These are phyloP conservation scores for Tylopilus sp. DNA, from an alignment of 1,284 basidiomycete genomes.

Conservation along the genomic window DNA sequence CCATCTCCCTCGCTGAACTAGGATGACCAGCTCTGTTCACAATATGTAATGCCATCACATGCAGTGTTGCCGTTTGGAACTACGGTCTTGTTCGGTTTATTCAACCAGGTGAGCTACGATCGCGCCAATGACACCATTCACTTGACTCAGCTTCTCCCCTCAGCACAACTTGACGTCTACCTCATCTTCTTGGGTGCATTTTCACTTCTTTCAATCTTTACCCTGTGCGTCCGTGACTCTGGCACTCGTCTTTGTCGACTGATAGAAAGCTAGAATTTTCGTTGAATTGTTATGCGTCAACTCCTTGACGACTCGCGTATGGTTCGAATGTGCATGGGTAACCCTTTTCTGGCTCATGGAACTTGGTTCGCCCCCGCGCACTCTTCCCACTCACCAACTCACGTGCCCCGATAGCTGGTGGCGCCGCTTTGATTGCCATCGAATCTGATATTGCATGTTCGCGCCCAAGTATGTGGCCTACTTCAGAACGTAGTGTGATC, in stretches of 20 bases:
- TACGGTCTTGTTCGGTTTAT: constrained; percentile 43
- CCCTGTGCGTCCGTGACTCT: constrained; percentile 44
- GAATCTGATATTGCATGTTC: constrained; percentile 28
- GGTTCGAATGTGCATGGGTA: constrained; percentile 68
- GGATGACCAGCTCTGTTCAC: constrained; percentile 50
- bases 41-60: constrained; percentile 60
- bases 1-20: constrained; percentile 9
- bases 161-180: constrained; percentile 55
- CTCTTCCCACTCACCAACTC: neutral
- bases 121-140: neutral
- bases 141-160: constrained; percentile 3
- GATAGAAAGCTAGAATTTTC: constrained; percentile 46
- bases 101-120: constrained; percentile 35
- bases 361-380: constrained; percentile 46
- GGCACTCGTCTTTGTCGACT: constrained; percentile 1
- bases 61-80: constrained; percentile 70
- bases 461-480: constrained; percentile 13
- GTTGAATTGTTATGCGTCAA: constrained; percentile 52
- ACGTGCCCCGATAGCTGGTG: constrained; percentile 40
- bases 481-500: neutral
- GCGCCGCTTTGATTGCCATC: constrained; percentile 42
- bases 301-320: constrained; percentile 56
- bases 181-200: constrained; percentile 60
- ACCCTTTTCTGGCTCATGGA: constrained; percentile 55
- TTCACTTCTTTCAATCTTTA: constrained; percentile 55